These are phyloP conservation scores for Breynia disticha DNA, from an alignment of 441 rosid species.

Conservation along the genomic window DNA sequence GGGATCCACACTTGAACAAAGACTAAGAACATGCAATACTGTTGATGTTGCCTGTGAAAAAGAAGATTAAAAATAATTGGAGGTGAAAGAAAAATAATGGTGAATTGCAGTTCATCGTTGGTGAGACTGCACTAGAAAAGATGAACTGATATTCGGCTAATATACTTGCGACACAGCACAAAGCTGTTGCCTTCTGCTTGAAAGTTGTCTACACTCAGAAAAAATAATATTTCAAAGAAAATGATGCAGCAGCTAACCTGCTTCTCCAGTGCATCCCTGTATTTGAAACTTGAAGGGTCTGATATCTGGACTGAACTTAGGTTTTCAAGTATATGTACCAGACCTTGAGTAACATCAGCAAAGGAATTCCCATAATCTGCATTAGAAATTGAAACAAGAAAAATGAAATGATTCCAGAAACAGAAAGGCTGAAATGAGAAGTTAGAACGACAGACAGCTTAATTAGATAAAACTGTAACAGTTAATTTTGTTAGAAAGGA, in stretches of 20 bases:
- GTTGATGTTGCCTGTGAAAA: constrained; percentile 63
- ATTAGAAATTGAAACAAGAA: constrained; percentile 12
- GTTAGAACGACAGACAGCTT: not conserved
- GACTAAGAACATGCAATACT: constrained; percentile 68
- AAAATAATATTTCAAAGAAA: not conserved
- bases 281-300: constrained; percentile 68
- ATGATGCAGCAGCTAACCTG: constrained; percentile 36
- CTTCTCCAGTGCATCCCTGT: constrained; percentile 71
- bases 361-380: constrained; percentile 83
- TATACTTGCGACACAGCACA: not conserved
- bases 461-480: not conserved
- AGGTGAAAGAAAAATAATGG: not conserved
- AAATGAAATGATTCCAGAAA: not conserved
- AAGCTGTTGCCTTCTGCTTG: too few species aligned
- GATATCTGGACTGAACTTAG: constrained; percentile 51
- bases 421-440: not conserved
- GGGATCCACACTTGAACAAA: constrained; percentile 43
- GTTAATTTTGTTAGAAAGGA: not conserved
- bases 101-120: not conserved
- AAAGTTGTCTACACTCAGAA: too few species aligned
- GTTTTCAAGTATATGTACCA: constrained; percentile 65
- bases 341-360: constrained; percentile 77
- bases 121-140: not conserved
- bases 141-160: not conserved
- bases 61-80: constrained; percentile 5